phyloP scores from a whole-genome alignment of 2,329 filamentous ascomycete genomes.

The Fusarium sulawesiense region DNA sequence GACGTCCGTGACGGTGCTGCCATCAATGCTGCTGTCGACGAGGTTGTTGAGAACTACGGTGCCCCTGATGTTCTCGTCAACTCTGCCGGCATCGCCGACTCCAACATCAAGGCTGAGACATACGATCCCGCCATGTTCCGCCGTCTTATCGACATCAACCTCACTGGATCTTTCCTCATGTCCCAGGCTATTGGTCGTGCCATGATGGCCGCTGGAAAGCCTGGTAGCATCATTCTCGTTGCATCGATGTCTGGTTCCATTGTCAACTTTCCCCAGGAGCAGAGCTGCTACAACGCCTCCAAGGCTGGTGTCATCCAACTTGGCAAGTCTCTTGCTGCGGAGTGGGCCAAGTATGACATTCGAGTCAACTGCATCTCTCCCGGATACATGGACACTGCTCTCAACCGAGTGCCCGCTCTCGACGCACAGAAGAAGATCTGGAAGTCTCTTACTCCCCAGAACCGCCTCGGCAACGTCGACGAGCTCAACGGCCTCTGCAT shows the following conservation, averaged over 20 bases:
- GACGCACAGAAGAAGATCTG: conserved; percentile 87
- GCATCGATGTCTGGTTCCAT: conserved; percentile 85
- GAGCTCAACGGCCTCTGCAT: conserved; percentile 83
- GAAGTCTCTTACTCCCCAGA: conserved; percentile 78
- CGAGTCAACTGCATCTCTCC: conserved; percentile 87
- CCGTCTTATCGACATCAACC: conserved; percentile 83
- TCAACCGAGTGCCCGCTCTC: conserved; percentile 81
- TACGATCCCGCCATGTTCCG: conserved; percentile 83
- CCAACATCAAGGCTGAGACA: conserved; percentile 83
- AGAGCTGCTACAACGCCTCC: conserved; percentile 85
- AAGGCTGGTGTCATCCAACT: conserved; percentile 84
- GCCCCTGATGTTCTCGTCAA: conserved; percentile 81
- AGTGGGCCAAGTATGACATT: conserved; percentile 85
- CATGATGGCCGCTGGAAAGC: conserved; percentile 79
- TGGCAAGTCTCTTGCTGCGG: conserved; percentile 82
- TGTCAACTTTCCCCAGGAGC: conserved; percentile 88
- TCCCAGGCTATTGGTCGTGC: conserved; percentile 76
- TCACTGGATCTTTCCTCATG: conserved; percentile 82
- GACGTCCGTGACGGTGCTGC: conserved; percentile 78
- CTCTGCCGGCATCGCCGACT: conserved; percentile 83
- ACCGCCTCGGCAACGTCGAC: conserved; percentile 76
- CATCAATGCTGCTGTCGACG: conserved; percentile 75
- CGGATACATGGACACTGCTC: conserved; percentile 87
- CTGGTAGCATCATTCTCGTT: conserved; percentile 79
- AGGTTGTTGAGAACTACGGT: conserved; percentile 74